A percentile compares a stretch with the other conserved stretches of the same genome.
Conservation (phyloP, 768 basidiomycete species). For the Russula compacta region DNA sequence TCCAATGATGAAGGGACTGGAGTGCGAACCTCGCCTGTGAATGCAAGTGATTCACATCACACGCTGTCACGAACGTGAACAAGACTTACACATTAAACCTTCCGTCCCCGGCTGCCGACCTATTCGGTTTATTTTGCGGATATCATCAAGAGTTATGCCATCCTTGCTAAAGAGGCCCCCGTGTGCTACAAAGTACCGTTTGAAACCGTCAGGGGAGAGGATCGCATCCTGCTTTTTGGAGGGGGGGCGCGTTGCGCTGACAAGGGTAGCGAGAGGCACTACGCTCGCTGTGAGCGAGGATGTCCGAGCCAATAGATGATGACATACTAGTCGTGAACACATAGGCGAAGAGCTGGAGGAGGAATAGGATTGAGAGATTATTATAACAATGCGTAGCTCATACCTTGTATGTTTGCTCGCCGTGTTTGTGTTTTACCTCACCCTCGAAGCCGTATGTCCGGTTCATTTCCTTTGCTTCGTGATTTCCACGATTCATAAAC, state of each 20-base stretch:
- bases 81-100: slow-evolving; percentile 84
- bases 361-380: not conserved
- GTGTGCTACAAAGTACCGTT: slow-evolving; percentile 92
- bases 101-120: slow-evolving; percentile 90
- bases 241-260: slow-evolving; percentile 61
- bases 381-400: not conserved
- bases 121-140: slow-evolving; percentile 78
- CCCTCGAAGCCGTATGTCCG: slow-evolving; percentile 89
- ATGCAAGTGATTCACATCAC: slow-evolving; percentile 11
- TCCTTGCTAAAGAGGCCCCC: slow-evolving; percentile 96
- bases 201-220: slow-evolving; percentile 70
- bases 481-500: slow-evolving; percentile 94
- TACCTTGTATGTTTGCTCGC: slow-evolving; percentile 90
- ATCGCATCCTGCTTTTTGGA: slow-evolving; percentile 43
- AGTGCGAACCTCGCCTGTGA: slow-evolving; percentile 49
- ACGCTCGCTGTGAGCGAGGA: not conserved
- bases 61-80: not conserved
- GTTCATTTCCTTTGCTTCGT: slow-evolving; percentile 98
- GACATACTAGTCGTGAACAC: slow-evolving; percentile 77
- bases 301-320: not conserved
- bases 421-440: slow-evolving; percentile 94
- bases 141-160: slow-evolving; percentile 87
- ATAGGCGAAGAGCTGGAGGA: slow-evolving; percentile 73
- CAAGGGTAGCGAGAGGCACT: slow-evolving; percentile 88
- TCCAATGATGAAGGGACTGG: not conserved